A percentile compares a stretch with the other conserved stretches of the same genome.
phyloP scores from a whole-genome alignment of 2,329 filamentous ascomycete genomes.

The Ceratocystis albifundus region DNA sequence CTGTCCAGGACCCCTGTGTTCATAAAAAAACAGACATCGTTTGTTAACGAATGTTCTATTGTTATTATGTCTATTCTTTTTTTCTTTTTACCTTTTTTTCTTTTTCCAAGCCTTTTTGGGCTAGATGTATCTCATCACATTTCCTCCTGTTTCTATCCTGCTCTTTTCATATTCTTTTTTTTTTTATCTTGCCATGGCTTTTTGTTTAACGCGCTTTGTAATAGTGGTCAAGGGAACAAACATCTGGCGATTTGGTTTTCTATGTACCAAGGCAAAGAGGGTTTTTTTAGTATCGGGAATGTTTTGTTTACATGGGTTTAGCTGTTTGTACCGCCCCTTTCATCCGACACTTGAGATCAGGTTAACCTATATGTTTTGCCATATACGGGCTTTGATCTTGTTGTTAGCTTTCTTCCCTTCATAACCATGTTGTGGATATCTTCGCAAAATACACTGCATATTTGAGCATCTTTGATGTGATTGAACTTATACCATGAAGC shows the following conservation, averaged over 20 bases:
- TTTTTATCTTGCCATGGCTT: neutral
- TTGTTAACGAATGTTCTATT: constrained; percentile 10
- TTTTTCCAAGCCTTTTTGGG: neutral
- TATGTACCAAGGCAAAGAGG: too few relatives aligned
- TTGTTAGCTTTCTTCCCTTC: neutral
- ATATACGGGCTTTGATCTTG: neutral
- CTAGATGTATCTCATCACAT: neutral
- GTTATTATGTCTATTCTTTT: neutral
- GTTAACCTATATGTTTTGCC: neutral
- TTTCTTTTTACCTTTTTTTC: neutral
- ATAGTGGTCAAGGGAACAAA: too few relatives aligned
- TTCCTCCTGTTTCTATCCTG: neutral
- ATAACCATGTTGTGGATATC: too few relatives aligned
- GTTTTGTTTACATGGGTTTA: too few relatives aligned
- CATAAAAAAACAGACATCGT: constrained; percentile 12
- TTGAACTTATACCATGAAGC: too few relatives aligned
- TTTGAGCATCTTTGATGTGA: too few relatives aligned
- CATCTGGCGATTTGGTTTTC: too few relatives aligned
- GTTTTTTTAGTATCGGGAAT: too few relatives aligned
- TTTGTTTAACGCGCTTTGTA: neutral
- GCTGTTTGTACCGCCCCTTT: too few relatives aligned
- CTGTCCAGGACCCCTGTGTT: constrained; percentile 4
- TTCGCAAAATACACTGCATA: neutral
- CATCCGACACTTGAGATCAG: too few relatives aligned
- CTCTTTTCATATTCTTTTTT: neutral